Percentiles rank a stretch among this genome's conserved stretches.
Conservation (phyloP, 495 filamentous ascomycete species). For the Pyronema domesticum region DNA sequence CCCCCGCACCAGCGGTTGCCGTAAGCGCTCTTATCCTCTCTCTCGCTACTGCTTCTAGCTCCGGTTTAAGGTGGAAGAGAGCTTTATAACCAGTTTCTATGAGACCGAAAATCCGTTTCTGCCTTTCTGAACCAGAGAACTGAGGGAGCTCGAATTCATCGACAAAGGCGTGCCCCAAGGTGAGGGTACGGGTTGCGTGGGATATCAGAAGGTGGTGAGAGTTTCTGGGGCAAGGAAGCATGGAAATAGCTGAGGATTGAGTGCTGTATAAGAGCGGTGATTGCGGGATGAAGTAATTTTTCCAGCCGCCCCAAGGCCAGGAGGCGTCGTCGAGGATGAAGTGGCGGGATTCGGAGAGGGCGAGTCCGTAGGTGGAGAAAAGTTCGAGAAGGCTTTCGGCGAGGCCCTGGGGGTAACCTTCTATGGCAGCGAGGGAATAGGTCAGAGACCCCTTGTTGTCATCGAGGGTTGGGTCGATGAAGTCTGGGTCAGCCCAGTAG, state of each 20-base stretch:
- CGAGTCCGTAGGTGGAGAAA: conserved; percentile 61
- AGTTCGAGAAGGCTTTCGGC: conserved; percentile 51
- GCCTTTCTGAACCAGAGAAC: conserved; percentile 32
- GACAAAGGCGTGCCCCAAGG: conserved; percentile 40
- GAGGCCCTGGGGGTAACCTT: conserved; percentile 36
- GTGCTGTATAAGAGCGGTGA: conserved; percentile 19
- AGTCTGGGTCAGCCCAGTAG: conserved; percentile 42
- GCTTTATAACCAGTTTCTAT: conserved; percentile 44
- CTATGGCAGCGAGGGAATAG: conserved; percentile 46
- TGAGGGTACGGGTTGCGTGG: conserved; percentile 36
- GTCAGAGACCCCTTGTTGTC: conserved; percentile 40
- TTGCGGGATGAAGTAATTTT: conserved; percentile 44
- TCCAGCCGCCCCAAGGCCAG: conserved; percentile 59
- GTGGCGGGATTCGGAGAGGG: conserved; percentile 44
- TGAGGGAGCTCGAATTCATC: conserved; percentile 32
- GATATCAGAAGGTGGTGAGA: conserved; percentile 53
- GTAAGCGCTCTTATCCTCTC: conserved; percentile 32
- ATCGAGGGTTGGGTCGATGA: conserved; percentile 41
- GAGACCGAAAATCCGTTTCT: conserved; percentile 40
- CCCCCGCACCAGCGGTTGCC: conserved; percentile 28
- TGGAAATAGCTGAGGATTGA: conserved; percentile 33
- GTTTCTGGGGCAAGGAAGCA: conserved; percentile 51
- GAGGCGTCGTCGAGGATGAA: conserved; percentile 63
- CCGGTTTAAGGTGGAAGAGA: conserved; percentile 44
- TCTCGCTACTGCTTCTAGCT: background rate